A percentile compares a stretch with the other conserved stretches of the same genome.
Evolutionary conservation across 2,329 filamentous ascomycete genomes (phyloP).

Genomic region (Thelonectria blattea): DNA sequence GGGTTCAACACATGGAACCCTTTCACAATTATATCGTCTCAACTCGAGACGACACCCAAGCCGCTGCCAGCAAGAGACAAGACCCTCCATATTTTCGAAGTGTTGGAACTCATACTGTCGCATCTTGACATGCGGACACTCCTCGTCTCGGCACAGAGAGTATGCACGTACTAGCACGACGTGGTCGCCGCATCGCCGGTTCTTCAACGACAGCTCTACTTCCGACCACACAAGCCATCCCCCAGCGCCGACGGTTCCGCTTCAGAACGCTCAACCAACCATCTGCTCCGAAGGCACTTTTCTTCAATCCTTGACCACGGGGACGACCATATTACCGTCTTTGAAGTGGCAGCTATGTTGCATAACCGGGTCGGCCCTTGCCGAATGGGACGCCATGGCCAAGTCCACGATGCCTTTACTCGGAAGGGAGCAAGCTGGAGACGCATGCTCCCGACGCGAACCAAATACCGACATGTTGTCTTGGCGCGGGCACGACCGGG

Average conservation of each 20-base stretch:
- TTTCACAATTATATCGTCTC: neutral
- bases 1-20: neutral
- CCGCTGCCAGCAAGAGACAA: neutral
- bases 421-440: neutral
- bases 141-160: neutral
- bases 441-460: neutral
- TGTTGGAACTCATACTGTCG: neutral
- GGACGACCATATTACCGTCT: neutral
- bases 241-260: too few species aligned
- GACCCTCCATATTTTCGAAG: neutral
- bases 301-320: neutral
- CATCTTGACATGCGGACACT: neutral
- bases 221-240: neutral
- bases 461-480: too few species aligned
- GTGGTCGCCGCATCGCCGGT: neutral
- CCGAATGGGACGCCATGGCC: neutral
- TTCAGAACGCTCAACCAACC: neutral
- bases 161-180: neutral
- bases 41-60: neutral
- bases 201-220: neutral
- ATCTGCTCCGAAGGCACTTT: neutral
- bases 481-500: too few species aligned
- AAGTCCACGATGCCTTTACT: neutral
- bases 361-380: too few species aligned
- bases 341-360: too few species aligned